Conservation (phyloP, 2,329 filamentous ascomycete species). For the Colletotrichum sp. region DNA sequence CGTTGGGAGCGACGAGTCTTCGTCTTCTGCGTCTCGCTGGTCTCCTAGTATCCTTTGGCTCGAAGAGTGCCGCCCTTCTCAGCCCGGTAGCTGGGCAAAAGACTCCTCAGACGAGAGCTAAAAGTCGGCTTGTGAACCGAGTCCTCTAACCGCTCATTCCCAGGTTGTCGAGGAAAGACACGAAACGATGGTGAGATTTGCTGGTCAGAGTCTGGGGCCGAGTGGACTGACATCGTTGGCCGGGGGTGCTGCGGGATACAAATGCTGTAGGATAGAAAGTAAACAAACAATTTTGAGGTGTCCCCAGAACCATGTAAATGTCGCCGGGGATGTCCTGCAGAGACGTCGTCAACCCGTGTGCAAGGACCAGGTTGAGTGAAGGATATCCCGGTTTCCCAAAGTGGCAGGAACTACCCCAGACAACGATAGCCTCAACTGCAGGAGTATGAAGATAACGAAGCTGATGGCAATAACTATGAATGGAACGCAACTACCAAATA, state of each 20-base stretch:
- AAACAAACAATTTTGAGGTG: slow-evolving; percentile 5
- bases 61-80: slow-evolving; percentile 57
- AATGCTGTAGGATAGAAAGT: background rate
- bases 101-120: slow-evolving; percentile 45
- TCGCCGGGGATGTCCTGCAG: background rate
- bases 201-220: background rate
- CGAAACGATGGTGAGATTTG: background rate
- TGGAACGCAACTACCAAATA: background rate
- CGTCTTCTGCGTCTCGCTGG: slow-evolving; percentile 18
- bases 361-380: background rate
- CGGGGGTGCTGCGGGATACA: background rate
- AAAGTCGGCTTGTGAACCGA: slow-evolving; percentile 32
- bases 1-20: background rate
- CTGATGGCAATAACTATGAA: background rate
- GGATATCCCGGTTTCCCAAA: slow-evolving; percentile 1
- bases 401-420: background rate
- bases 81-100: slow-evolving; percentile 53
- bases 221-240: background rate
- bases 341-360: background rate
- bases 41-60: slow-evolving; percentile 32
- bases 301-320: background rate
- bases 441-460: background rate
- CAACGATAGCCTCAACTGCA: background rate
- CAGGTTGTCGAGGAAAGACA: background rate
- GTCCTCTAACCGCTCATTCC: background rate